Evolutionary conservation across 495 filamentous ascomycete species (phyloP).

Genomic region (Achaetomiella virescens): DNA sequence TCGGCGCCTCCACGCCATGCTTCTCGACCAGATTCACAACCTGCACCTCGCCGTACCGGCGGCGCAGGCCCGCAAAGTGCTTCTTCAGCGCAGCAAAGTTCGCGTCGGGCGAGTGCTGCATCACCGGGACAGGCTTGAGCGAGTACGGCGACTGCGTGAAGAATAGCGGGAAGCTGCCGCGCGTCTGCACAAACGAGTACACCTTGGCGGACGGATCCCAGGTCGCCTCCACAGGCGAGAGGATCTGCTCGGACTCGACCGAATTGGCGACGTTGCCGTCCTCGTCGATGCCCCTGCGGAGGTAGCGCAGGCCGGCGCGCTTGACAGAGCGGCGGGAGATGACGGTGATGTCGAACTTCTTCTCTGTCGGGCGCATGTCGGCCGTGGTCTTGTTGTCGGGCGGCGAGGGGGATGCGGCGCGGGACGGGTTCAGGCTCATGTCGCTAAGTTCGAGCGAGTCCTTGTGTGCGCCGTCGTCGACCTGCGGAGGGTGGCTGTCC

Average conservation of each 20-base stretch:
- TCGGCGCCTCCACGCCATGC: constrained; percentile 65
- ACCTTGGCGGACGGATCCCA: constrained; percentile 58
- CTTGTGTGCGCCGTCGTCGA: constrained; percentile 31
- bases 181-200: constrained; percentile 77
- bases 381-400: constrained; percentile 17
- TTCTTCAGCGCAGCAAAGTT: constrained; percentile 72
- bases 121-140: constrained; percentile 76
- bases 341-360: constrained; percentile 67
- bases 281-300: constrained; percentile 87
- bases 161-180: constrained; percentile 85
- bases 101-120: constrained; percentile 68
- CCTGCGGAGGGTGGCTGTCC: constrained; percentile 41
- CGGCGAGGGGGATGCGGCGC: constrained; percentile 18
- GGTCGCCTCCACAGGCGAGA: constrained; percentile 51
- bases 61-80: constrained; percentile 64
- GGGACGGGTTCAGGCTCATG: constrained; percentile 18
- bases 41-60: constrained; percentile 68
- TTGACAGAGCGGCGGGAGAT: constrained; percentile 81
- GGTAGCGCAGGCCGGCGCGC: constrained; percentile 80
- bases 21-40: constrained; percentile 84
- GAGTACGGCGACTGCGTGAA: constrained; percentile 91
- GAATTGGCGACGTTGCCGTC: constrained; percentile 80
- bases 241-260: constrained; percentile 90
- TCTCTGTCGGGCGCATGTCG: constrained; percentile 35
- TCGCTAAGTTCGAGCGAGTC: constrained; percentile 40